Base-by-base conservation (phyloP, 2,329 filamentous ascomycete species). In the Talaromyces funiculosus region DNA sequence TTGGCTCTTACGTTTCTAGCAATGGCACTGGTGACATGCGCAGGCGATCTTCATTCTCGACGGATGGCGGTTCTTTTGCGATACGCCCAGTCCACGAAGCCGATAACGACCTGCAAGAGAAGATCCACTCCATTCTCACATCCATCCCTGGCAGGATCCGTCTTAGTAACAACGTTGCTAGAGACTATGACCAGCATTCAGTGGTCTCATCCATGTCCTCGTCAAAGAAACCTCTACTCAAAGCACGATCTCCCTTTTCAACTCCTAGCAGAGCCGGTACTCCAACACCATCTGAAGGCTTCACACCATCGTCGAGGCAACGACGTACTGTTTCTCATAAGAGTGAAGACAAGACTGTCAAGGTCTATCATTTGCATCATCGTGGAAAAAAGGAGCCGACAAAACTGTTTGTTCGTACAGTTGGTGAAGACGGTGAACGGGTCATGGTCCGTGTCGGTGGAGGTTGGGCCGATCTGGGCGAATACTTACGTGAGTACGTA, bases 391-490 rank as follows among this genome's bases (percentile, higher is more conserved):
- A 94, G 65, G 85, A 90, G 12, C 94, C 94, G 0, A 92, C 97
- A 71, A 97, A 97, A 75, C 84, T 99, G 4, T 96, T 95, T 69
- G 92, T 99, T 57, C 89, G 94, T 16, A 87, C 92, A 1, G 92
- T 99, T 2, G 94, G 94, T 54, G 92, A 96, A 72, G 83, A 86
- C 60, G 90, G 90, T 16, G 92, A 97, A 74, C 86, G 94, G 56
- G 92, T 97, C 63, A 97, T 99, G 94, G 94, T 99, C 7, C 89
- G 94, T 37, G 93, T 99, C 12, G 94, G 94, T 12, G 94, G 94
- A 62, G 94, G 94, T n/a, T 99, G 94, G 94, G 92, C 92, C 14
- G 94, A 99, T 73, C 80, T 99, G 20, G 93, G 90, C 38, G 94
- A 97, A 73, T 99, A 97, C 70, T 81, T 99, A 43, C 89, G 92